Evolutionary conservation across 2,329 filamentous ascomycete genomes (phyloP).

Genomic region (Periconia sp.): DNA sequence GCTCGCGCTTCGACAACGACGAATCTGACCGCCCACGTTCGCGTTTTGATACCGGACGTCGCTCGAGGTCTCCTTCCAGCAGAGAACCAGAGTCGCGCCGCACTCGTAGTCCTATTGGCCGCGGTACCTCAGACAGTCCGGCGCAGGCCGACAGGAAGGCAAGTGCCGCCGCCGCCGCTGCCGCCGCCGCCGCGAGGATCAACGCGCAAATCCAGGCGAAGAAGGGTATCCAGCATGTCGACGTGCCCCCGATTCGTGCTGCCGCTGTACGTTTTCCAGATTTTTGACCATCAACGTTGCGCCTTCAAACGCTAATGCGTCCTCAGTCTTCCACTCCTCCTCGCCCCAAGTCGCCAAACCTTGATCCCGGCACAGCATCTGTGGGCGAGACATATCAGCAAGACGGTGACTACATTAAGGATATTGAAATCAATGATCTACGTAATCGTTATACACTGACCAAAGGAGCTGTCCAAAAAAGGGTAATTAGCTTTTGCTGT

Average conservation of each 20-base stretch:
- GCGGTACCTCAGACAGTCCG: constrained; percentile 50
- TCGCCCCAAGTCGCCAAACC: constrained; percentile 56
- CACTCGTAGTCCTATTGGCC: constrained; percentile 77
- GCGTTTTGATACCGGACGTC: constrained; percentile 78
- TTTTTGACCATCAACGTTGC: background rate
- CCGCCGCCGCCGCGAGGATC: constrained; percentile 67
- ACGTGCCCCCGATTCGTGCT: constrained; percentile 77
- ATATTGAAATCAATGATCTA: constrained; percentile 98
- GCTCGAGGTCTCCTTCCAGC: constrained; percentile 71
- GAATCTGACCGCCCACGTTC: constrained; percentile 67
- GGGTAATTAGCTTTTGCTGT: constrained; percentile 75
- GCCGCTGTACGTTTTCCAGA: constrained; percentile 42
- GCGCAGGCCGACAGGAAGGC: constrained; percentile 55
- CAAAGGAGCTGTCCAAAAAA: constrained; percentile 96
- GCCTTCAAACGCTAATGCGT: constrained; percentile 20
- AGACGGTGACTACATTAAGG: constrained; percentile 97
- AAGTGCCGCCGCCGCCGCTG: constrained; percentile 74
- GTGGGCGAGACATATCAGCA: constrained; percentile 88
- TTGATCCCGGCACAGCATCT: constrained; percentile 49
- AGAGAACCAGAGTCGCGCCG: constrained; percentile 68
- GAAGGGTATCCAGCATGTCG: constrained; percentile 87
- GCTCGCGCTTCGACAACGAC: constrained; percentile 92
- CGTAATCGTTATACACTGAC: constrained; percentile 96
- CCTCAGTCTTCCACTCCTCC: constrained; percentile 51
- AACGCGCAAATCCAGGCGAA: constrained; percentile 58